Conservation (phyloP, 176 grass and related monocot species). For the Olyra latifolia region DNA sequence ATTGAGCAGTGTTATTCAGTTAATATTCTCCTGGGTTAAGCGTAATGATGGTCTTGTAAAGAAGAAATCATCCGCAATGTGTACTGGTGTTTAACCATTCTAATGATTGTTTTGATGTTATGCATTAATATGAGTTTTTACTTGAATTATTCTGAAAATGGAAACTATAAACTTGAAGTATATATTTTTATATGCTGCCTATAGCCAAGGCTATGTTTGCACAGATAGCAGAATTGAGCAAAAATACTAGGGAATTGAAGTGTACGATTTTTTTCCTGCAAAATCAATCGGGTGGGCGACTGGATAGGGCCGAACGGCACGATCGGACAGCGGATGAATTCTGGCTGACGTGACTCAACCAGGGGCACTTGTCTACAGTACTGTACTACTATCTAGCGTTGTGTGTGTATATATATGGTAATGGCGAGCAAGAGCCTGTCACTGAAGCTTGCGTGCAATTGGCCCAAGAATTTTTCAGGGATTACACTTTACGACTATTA, state of each 20-base stretch:
- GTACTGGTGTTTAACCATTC: background rate
- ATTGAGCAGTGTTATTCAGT: background rate
- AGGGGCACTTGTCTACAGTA: too few relatives aligned
- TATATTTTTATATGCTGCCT: background rate
- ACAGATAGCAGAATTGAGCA: slow-evolving; percentile 88
- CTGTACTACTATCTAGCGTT: too few relatives aligned
- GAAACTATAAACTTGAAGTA: background rate
- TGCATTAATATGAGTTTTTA: background rate
- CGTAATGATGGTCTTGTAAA: slow-evolving; percentile 4
- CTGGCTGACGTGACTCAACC: too few relatives aligned
- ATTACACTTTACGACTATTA: slow-evolving; percentile 86
- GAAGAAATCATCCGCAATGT: background rate
- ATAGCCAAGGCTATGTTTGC: slow-evolving; percentile 23
- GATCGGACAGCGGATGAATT: too few relatives aligned
- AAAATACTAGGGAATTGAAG: slow-evolving; percentile 96
- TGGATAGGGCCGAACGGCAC: too few relatives aligned
- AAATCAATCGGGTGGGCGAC: too few relatives aligned
- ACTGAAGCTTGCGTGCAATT: slow-evolving; percentile 82
- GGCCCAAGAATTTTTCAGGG: slow-evolving; percentile 95
- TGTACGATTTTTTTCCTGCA: too few relatives aligned
- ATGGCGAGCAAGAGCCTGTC: slow-evolving; percentile 79
- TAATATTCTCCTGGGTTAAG: too few relatives aligned
- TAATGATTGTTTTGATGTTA: slow-evolving; percentile 14
- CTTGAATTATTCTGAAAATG: background rate
- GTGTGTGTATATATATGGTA: too few relatives aligned